Evolutionary conservation across 2,329 filamentous ascomycete genomes (phyloP), one percentile per base, ranked within the genome.

Genomic region (Aspergillus costaricaensis): DNA sequence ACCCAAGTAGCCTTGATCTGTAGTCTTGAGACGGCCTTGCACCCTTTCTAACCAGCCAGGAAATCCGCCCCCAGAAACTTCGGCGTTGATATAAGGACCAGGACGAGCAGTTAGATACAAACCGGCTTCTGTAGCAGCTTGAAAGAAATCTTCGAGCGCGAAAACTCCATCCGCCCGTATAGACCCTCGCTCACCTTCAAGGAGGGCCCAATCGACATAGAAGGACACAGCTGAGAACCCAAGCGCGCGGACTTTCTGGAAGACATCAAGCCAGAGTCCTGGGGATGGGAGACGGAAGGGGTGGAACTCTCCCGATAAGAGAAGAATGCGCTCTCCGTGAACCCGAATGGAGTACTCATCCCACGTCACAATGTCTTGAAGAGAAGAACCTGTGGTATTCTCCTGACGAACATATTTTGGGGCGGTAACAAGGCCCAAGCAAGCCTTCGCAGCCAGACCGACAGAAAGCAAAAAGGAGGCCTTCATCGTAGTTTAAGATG

Each of bases 1-100:
- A 19, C 82, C 77, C 5, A 91, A 76, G 63, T 85, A 93, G 8
- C 82, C 85, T 0, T 81, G 76, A 17, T 85, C 85, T 47, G 27
- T 78, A 70, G 23, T 65, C 74, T 49, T 49, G 44, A 49, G 23
- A 1, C 10, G 2, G 81, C 81, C 58, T 79, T 72, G 61, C 78
- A 80, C 2, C 80, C 81, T 67, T 82, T 80, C 9, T 1, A 77
- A 77, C 79, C 80, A 83, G 0, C 81, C 66, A 0, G 80, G 76
- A 15, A 79, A 72, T 0, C 81, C 81, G 5, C 80, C 81, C 5
- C 74, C 82, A 54, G 77, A 82, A 0, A 80, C 81, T 60, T 85
- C 83, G 1, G 79, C 83, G 64, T 84, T 84, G 61, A 72, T 77
- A 63, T 84, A 84, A 0, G 82, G 82, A 0, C 83, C 83, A 0